phyloP scores from a whole-genome alignment of 306 rosid genomes.

The Vigna reflexopilosa region DNA sequence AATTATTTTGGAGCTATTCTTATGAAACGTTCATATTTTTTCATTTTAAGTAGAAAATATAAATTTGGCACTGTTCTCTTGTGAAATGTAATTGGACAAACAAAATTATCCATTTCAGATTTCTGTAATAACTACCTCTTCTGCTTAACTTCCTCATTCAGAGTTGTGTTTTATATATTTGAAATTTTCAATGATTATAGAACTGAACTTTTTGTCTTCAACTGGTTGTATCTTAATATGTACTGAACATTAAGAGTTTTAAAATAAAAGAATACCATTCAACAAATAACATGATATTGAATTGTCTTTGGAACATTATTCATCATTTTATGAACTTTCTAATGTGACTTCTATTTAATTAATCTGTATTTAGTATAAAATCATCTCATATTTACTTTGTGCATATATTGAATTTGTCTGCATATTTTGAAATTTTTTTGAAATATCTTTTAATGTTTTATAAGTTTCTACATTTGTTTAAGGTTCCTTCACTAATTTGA shows the following conservation, averaged over 20 bases:
- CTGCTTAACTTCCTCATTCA: slow-evolving; percentile 28
- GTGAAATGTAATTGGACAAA: slow-evolving; percentile 21
- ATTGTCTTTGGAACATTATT: slow-evolving; percentile 6
- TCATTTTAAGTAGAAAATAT: slow-evolving; percentile 26
- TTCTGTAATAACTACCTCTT: slow-evolving; percentile 1
- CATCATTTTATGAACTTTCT: slow-evolving; percentile 25
- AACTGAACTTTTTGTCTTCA: slow-evolving; percentile 28
- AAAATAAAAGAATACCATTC: slow-evolving; percentile 33
- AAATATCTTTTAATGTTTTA: slow-evolving; percentile 1
- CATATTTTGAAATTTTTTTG: background rate
- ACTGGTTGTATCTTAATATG: slow-evolving; percentile 28
- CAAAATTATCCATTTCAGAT: slow-evolving; percentile 1
- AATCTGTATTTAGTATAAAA: slow-evolving; percentile 25
- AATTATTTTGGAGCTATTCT: slow-evolving; percentile 31
- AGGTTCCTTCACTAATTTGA: slow-evolving; percentile 39
- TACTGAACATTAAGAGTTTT: slow-evolving; percentile 10
- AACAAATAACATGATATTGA: slow-evolving; percentile 11
- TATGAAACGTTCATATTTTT: slow-evolving; percentile 15
- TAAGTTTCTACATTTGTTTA: slow-evolving; percentile 10
- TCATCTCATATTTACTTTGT: slow-evolving; percentile 24
- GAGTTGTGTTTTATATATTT: slow-evolving; percentile 17
- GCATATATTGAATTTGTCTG: slow-evolving; percentile 21
- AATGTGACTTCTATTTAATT: slow-evolving; percentile 16
- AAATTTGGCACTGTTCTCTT: slow-evolving; percentile 22
- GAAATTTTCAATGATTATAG: slow-evolving; percentile 30